phyloP scores from a whole-genome alignment of 192 early-diverging fungal species.

The Paraglomus brasilianum region DNA sequence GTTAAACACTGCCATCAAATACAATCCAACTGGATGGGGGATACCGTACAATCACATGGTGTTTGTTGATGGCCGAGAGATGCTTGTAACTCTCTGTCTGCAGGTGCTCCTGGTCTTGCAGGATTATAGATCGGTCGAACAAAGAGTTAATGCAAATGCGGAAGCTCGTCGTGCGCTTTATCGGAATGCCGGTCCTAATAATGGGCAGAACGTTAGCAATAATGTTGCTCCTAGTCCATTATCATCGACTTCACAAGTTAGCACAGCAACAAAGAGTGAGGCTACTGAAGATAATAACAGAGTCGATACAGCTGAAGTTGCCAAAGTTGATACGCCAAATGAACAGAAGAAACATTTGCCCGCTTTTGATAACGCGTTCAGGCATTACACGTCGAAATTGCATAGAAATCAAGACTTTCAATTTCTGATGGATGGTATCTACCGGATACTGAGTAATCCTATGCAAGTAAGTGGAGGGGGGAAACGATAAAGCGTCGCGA shows the following conservation, averaged over 20 bases:
- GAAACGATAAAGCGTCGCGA: too few relatives aligned
- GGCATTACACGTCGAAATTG: constrained; percentile 76
- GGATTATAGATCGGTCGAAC: constrained; percentile 60
- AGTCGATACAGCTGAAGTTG: not conserved
- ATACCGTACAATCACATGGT: constrained; percentile 86
- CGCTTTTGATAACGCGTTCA: constrained; percentile 66
- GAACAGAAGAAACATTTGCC: constrained; percentile 12
- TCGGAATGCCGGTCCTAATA: too few relatives aligned
- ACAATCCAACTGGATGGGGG: constrained; percentile 84
- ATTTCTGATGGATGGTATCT: constrained; percentile 73
- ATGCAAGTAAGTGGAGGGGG: constrained; percentile 47
- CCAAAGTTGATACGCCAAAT: not conserved
- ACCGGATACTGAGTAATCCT: constrained; percentile 80
- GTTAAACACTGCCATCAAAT: constrained; percentile 78
- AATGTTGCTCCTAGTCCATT: too few relatives aligned
- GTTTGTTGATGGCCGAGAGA: constrained; percentile 69
- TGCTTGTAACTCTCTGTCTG: constrained; percentile 67
- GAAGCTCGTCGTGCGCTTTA: not conserved
- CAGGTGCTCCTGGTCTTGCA: constrained; percentile 68
- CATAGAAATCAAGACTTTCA: constrained; percentile 83
- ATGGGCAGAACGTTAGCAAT: too few relatives aligned
- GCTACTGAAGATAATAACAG: not conserved
- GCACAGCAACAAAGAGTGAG: not conserved
- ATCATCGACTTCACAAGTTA: too few relatives aligned
- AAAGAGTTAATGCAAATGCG: not conserved